These are phyloP conservation scores for Trypanosoma lewisi DNA, from an alignment of 208 protist species.

Conservation along the genomic window DNA sequence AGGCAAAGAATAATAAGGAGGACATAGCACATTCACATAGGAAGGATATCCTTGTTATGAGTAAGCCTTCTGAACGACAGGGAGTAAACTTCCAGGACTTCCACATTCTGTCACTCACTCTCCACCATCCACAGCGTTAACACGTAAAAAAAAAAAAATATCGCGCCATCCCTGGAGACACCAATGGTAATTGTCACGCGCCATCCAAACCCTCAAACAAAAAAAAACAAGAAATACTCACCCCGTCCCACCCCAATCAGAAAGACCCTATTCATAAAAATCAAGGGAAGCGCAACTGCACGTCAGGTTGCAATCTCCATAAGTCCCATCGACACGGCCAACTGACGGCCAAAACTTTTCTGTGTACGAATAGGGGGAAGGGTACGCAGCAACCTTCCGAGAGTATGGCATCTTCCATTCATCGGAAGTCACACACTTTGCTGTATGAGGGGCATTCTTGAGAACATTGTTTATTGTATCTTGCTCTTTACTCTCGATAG, in stretches of 20 bases:
- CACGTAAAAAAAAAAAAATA: no score
- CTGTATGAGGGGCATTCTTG: slow-evolving; percentile 96
- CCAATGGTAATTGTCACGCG: no score
- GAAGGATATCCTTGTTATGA: no score
- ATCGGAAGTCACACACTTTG: slow-evolving; percentile 66
- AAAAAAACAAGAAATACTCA: neutral
- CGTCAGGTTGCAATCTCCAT: slow-evolving; percentile 95
- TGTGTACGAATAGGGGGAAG: slow-evolving; percentile 57
- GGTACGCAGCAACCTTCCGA: slow-evolving; percentile 94
- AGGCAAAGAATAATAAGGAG: no score
- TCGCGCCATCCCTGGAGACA: no score
- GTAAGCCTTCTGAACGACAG: no score
- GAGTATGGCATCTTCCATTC: slow-evolving; percentile 94
- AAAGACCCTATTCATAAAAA: slow-evolving; percentile 54
- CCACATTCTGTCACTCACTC: no score
- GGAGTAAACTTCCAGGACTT: no score
- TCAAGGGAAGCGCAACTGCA: slow-evolving; percentile 87
- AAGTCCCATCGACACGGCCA: slow-evolving; percentile 93
- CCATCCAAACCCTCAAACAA: neutral
- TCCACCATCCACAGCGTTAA: no score
- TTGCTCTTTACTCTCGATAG: slow-evolving; percentile 91
- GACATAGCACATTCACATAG: no score
- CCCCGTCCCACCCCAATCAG: no score
- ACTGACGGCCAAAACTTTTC: slow-evolving; percentile 96
- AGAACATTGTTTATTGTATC: slow-evolving; percentile 93